Percentiles rank a stretch among this genome's conserved stretches.
Conservation (phyloP, 768 basidiomycete species). For the Kwoniella newhampshirensis region DNA sequence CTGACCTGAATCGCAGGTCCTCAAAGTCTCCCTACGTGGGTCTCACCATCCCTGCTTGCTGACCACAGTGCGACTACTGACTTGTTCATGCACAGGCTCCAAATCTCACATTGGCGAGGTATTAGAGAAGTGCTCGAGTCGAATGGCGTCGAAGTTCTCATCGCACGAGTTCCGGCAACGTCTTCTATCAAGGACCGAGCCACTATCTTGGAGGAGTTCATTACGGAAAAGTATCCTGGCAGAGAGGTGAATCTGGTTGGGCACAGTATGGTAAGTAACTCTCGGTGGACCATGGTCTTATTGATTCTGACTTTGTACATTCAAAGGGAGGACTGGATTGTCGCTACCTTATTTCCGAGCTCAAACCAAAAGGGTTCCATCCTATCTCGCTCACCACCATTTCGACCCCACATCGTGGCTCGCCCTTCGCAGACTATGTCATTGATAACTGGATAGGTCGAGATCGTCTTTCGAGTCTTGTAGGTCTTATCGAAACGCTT, state of each 20-base stretch:
- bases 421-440: constrained; percentile 81
- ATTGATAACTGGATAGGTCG: constrained; percentile 54
- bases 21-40: constrained; percentile 38
- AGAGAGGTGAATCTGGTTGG: constrained; percentile 85
- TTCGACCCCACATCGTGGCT: constrained; percentile 91
- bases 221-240: constrained; percentile 77
- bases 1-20: constrained; percentile 35
- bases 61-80: constrained; percentile 47
- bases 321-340: constrained; percentile 96
- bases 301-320: no score
- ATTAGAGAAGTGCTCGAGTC: constrained; percentile 88
- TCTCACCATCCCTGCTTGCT: constrained; percentile 40
- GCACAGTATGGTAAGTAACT: constrained; percentile 70
- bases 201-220: constrained; percentile 77
- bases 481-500: constrained; percentile 63
- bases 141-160: constrained; percentile 84
- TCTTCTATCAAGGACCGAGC: constrained; percentile 85
- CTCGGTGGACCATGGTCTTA: background rate
- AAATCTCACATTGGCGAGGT: constrained; percentile 94
- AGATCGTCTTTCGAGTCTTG: constrained; percentile 55
- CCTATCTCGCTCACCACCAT: constrained; percentile 90
- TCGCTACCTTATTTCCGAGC: constrained; percentile 78
- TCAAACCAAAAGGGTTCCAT: constrained; percentile 71
- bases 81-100: constrained; percentile 63
- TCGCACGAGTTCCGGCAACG: constrained; percentile 90